Evolutionary conservation across 2,329 filamentous ascomycete genomes (phyloP).

Genomic region (Cordyceps cateniannulata): DNA sequence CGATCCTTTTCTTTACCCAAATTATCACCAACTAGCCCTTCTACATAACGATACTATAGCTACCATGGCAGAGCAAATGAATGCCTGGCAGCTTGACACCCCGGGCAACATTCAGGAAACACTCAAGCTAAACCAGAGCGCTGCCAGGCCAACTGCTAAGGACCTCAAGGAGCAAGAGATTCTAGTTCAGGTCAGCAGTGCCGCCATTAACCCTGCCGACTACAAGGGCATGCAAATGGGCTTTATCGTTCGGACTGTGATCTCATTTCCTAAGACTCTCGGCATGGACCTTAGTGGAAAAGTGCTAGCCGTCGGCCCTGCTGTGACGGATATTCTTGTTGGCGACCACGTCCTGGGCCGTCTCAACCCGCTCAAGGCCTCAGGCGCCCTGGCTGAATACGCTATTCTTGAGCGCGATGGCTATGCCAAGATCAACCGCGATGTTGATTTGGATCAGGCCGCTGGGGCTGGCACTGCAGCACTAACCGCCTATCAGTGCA

Average conservation of each 20-base stretch:
- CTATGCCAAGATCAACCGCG: constrained; percentile 33
- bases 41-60: not conserved
- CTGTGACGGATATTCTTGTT: constrained; percentile 24
- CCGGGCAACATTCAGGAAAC: constrained; percentile 21
- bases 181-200: constrained; percentile 37
- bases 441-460: constrained; percentile 34
- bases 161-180: constrained; percentile 26
- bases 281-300: constrained; percentile 47
- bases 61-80: constrained; percentile 13
- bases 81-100: constrained; percentile 14
- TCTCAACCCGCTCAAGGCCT: constrained; percentile 21
- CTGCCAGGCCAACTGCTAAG: constrained; percentile 16
- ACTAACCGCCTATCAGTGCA: constrained; percentile 42
- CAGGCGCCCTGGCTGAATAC: constrained; percentile 39
- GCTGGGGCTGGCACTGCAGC: constrained; percentile 38
- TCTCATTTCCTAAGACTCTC: constrained; percentile 34
- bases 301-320: constrained; percentile 31
- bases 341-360: constrained; percentile 41
- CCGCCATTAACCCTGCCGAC: constrained; percentile 42
- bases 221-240: constrained; percentile 40
- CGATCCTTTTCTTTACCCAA: no score
- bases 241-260: constrained; percentile 26
- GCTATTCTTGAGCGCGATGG: constrained; percentile 26
- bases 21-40: no score
- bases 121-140: constrained; percentile 18